phyloP scores from a whole-genome alignment of 176 grass and related monocot genomes.

The Rhynchospora breviuscula region DNA sequence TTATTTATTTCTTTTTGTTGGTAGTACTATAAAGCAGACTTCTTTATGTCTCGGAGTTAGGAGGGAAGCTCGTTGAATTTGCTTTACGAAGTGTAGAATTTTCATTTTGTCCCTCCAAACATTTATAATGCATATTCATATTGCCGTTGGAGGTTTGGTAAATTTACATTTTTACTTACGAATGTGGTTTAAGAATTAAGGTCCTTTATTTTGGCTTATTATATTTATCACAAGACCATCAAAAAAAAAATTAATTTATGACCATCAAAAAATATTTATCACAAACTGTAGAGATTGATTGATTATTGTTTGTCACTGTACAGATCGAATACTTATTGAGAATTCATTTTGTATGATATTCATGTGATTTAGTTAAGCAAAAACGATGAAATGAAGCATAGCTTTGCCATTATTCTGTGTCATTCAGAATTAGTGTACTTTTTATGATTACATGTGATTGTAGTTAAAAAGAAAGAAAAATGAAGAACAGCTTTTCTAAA shows the following conservation, averaged over 20 bases:
- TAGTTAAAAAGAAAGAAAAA: background rate
- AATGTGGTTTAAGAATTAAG: background rate
- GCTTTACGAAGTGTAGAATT: background rate
- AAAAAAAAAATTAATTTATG: too few relatives aligned
- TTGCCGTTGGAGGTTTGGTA: background rate
- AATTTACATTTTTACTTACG: background rate
- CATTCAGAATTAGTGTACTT: background rate
- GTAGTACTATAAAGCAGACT: conserved; percentile 7
- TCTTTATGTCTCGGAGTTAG: background rate
- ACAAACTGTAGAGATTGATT: background rate
- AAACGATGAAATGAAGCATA: too few relatives aligned
- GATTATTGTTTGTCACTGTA: background rate
- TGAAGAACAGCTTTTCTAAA: background rate
- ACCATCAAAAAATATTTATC: too few relatives aligned
- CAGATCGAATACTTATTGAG: too few relatives aligned
- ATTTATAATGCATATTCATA: background rate
- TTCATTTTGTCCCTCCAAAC: background rate
- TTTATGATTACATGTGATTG: background rate
- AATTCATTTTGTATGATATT: too few relatives aligned
- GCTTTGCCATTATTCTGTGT: background rate
- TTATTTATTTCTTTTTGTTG: background rate
- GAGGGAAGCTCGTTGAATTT: conserved; percentile 16
- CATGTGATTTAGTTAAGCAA: too few relatives aligned
- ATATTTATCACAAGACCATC: background rate
- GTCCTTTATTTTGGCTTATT: background rate